Conservation (phyloP, 257 asterid species). For the Penstemon eatonii region DNA sequence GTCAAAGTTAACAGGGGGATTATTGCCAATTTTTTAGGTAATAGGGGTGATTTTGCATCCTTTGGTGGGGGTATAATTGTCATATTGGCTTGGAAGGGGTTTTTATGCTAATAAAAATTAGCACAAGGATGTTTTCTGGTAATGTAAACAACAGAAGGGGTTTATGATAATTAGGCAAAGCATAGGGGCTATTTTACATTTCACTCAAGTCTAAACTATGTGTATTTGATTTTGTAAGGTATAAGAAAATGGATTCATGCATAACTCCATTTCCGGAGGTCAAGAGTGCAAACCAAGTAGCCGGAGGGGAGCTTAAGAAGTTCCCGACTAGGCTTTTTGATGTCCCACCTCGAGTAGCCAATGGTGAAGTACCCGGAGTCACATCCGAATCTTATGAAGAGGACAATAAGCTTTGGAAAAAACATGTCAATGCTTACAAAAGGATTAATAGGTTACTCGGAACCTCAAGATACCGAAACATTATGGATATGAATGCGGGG, state of each 20-base stretch:
- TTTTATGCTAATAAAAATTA: too few species aligned
- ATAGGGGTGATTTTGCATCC: too few species aligned
- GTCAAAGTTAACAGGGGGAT: too few species aligned
- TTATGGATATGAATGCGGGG: constrained; percentile 95
- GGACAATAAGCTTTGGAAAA: constrained; percentile 76
- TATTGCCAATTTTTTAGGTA: too few species aligned
- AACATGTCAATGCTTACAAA: constrained; percentile 63
- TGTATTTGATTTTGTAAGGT: constrained; percentile 45
- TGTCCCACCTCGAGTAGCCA: constrained; percentile 71
- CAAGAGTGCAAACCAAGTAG: constrained; percentile 44
- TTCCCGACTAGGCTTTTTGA: constrained; percentile 81
- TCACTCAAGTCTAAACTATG: neutral
- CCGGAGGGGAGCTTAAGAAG: constrained; percentile 67
- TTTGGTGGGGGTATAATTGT: too few species aligned
- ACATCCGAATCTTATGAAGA: constrained; percentile 59
- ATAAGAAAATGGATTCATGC: constrained; percentile 77
- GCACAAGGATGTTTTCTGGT: too few species aligned
- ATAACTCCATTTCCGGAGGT: constrained; percentile 71
- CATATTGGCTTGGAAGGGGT: too few species aligned
- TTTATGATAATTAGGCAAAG: too few species aligned
- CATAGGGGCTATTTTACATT: too few species aligned
- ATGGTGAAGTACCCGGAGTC: constrained; percentile 63
- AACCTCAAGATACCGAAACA: constrained; percentile 70
- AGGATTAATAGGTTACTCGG: constrained; percentile 55
- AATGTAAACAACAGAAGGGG: too few species aligned